Conservation (phyloP, 208 protist genomes). For the Jaenimonas drosophilae region DNA sequence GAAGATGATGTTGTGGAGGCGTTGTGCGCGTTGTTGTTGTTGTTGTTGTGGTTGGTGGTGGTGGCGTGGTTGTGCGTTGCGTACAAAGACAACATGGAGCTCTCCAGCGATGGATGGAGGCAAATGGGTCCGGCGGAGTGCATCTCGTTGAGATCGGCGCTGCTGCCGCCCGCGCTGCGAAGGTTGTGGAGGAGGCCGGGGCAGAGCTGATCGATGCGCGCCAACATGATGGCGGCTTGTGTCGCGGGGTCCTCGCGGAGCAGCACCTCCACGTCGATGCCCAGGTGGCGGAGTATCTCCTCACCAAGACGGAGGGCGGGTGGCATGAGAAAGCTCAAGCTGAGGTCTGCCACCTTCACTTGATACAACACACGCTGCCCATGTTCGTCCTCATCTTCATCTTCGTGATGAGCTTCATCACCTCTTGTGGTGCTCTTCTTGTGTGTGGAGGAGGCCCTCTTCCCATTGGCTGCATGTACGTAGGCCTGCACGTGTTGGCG, state of each 20-base stretch:
- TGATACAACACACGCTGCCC: slow-evolving; percentile 13
- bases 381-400: too few relatives aligned
- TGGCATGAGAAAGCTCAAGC: slow-evolving; percentile 31
- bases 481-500: slow-evolving; percentile 12
- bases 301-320: slow-evolving; percentile 19
- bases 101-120: too few relatives aligned
- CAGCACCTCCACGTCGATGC: not conserved
- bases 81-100: too few relatives aligned
- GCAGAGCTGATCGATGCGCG: too few relatives aligned
- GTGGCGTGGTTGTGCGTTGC: too few relatives aligned
- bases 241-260: not conserved
- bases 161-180: too few relatives aligned
- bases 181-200: too few relatives aligned
- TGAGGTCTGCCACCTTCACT: slow-evolving; percentile 32
- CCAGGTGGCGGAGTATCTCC: slow-evolving; percentile 5
- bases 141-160: too few relatives aligned
- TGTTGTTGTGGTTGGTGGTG: too few relatives aligned
- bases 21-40: too few relatives aligned
- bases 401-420: not conserved
- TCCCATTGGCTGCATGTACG: slow-evolving; percentile 1
- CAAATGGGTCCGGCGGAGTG: too few relatives aligned
- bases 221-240: not conserved
- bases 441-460: not conserved
- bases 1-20: too few relatives aligned
- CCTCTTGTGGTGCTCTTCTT: not conserved